Conservation (phyloP, 768 basidiomycete species). For the Leccinum pellstonianum region DNA sequence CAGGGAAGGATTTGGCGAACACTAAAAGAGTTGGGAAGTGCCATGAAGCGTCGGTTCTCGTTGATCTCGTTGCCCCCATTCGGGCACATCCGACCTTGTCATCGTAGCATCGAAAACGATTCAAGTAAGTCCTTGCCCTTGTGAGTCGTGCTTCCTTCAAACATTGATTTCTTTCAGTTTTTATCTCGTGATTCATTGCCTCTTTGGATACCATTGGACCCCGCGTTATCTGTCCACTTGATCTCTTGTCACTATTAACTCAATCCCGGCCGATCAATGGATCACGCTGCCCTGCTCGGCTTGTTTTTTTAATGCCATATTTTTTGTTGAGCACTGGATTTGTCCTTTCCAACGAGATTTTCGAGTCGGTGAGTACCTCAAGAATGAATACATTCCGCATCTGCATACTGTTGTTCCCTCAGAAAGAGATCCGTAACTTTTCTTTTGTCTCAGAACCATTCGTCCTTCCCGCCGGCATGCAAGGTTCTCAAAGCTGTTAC, state of each 20-base stretch:
- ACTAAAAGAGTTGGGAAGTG: conserved; percentile 12
- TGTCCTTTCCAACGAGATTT: background rate
- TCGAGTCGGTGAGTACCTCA: conserved; percentile 9
- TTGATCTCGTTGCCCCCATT: conserved; percentile 16
- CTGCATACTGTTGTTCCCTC: background rate
- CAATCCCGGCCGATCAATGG: background rate
- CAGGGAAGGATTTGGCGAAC: conserved; percentile 22
- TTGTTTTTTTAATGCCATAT: conserved; percentile 7
- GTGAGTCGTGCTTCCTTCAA: background rate
- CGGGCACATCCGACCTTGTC: conserved; percentile 20
- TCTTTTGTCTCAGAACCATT: background rate
- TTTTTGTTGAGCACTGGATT: background rate
- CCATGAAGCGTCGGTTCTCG: conserved; percentile 17
- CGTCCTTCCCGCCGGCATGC: background rate
- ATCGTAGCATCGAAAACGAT: conserved; percentile 18
- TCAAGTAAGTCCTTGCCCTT: conserved; percentile 18
- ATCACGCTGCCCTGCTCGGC: background rate
- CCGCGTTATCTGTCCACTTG: background rate
- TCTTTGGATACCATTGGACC: background rate
- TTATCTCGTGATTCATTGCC: conserved; percentile 8
- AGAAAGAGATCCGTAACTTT: background rate
- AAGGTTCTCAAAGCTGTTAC: too few species aligned
- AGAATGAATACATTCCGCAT: background rate
- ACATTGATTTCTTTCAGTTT: conserved; percentile 14
- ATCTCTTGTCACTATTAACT: conserved; percentile 5